Conservation (phyloP, 768 basidiomycete species). For the Phlegmacium glaucopus region DNA sequence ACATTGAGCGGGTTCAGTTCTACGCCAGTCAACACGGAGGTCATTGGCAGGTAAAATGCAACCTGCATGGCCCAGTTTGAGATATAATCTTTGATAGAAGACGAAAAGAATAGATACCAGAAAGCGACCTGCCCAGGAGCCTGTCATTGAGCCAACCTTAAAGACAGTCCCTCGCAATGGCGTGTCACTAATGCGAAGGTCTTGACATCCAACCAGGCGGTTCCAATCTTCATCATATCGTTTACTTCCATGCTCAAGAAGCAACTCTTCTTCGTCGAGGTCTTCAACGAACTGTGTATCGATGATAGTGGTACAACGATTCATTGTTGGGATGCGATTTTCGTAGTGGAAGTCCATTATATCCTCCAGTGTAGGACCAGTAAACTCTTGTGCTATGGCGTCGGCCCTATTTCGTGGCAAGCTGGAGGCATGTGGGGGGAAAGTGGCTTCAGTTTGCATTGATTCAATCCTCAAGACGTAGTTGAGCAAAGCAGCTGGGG, state of each 20-base stretch:
- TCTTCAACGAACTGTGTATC: constrained; percentile 8
- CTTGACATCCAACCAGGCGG: constrained; percentile 40
- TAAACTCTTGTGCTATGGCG: constrained; percentile 17
- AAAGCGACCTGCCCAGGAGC: constrained; percentile 46
- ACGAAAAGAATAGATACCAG: constrained; percentile 30
- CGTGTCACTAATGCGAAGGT: constrained; percentile 30
- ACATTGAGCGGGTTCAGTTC: constrained; percentile 19
- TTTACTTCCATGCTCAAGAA: constrained; percentile 18
- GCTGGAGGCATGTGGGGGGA: neutral
- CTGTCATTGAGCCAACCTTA: constrained; percentile 39
- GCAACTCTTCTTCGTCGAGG: constrained; percentile 12
- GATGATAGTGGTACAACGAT: constrained; percentile 8
- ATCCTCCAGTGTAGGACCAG: constrained; percentile 37
- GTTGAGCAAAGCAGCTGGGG: constrained; percentile 36
- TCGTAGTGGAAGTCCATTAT: constrained; percentile 34
- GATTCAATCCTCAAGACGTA: constrained; percentile 34
- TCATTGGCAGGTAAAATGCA: neutral
- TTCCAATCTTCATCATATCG: constrained; percentile 47
- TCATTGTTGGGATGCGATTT: constrained; percentile 32
- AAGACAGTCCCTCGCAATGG: constrained; percentile 40
- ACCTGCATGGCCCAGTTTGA: neutral
- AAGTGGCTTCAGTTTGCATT: constrained; percentile 23
- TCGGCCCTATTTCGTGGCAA: constrained; percentile 6
- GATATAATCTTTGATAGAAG: neutral
- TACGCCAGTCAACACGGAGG: constrained; percentile 17